Evolutionary conservation across 192 early-diverging fungal species (phyloP).

Genomic region (Coemansia pectinata): DNA sequence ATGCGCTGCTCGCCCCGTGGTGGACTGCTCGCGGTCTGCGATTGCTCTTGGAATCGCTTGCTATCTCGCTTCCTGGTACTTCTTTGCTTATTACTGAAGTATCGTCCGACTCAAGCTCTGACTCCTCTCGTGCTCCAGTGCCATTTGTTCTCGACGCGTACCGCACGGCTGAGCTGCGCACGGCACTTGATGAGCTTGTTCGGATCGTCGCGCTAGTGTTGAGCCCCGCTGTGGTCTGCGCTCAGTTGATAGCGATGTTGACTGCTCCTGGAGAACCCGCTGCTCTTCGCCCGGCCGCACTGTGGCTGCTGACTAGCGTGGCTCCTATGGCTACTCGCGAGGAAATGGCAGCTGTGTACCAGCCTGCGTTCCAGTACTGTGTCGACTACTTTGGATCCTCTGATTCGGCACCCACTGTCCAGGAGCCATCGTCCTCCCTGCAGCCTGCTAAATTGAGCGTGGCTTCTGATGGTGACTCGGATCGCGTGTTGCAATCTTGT

Average conservation of each 20-base stretch:
- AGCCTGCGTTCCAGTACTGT: constrained; percentile 31
- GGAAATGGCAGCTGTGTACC: constrained; percentile 2
- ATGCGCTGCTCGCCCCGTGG: constrained; percentile 19
- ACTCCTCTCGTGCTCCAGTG: not conserved
- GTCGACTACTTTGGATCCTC: constrained; percentile 11
- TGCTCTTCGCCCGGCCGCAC: not conserved
- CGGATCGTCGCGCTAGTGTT: not conserved
- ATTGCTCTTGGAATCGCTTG: constrained; percentile 23
- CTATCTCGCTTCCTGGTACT: constrained; percentile 33
- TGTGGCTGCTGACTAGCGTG: constrained; percentile 33
- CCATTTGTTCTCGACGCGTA: constrained; percentile 29
- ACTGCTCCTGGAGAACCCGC: not conserved
- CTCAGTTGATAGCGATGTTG: constrained; percentile 24
- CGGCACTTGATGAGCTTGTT: constrained; percentile 26
- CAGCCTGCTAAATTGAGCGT: not conserved
- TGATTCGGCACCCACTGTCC: not conserved
- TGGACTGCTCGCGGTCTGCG: constrained; percentile 31
- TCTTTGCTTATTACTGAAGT: constrained; percentile 31
- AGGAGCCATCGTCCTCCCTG: not conserved
- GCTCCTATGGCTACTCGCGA: not conserved
- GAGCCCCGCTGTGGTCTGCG: constrained; percentile 4
- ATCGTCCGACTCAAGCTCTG: not conserved
- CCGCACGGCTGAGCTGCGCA: constrained; percentile 3
- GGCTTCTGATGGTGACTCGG: not conserved
- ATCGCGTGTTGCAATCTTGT: constrained; percentile 7